phyloP scores from a whole-genome alignment of 805 yeast genomes.

The Candida taoyuanica region DNA sequence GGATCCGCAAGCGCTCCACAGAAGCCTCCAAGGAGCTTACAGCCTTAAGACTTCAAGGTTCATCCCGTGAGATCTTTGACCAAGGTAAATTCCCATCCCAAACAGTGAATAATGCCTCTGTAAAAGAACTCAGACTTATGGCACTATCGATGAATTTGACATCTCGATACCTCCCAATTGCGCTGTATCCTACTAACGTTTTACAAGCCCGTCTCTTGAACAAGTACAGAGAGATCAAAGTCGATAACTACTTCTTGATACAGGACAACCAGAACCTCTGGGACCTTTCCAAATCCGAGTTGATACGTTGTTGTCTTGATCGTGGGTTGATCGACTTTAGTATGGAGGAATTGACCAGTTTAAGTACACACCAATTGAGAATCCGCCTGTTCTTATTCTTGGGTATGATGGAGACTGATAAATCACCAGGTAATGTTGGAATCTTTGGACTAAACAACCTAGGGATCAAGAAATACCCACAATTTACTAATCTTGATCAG shows the following conservation, averaged over 20 bases:
- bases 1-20: conserved; percentile 29
- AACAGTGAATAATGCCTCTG: conserved; percentile 46
- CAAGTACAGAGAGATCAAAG: conserved; percentile 40
- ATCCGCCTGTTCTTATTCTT: conserved; percentile 37
- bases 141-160: conserved; percentile 35
- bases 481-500: conserved; percentile 10
- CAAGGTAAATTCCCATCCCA: conserved; percentile 30
- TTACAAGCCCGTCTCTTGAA: conserved; percentile 34
- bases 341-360: conserved; percentile 28
- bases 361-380: conserved; percentile 34
- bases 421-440: conserved; percentile 26
- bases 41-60: conserved; percentile 14
- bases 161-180: conserved; percentile 37
- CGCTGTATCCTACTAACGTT: conserved; percentile 34
- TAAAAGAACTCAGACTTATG: conserved; percentile 34
- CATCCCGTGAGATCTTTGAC: conserved; percentile 6
- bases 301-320: conserved; percentile 49
- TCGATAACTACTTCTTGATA: conserved; percentile 46
- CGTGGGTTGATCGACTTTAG: conserved; percentile 46
- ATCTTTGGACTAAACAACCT: conserved; percentile 31
- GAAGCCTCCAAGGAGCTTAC: conserved; percentile 17
- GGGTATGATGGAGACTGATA: conserved; percentile 35
- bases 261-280: conserved; percentile 35
- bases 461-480: conserved; percentile 4
- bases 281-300: conserved; percentile 44